Evolutionary conservation across 1,139 yeast genomes (phyloP).

Genomic region (Taiozyma sp.): DNA sequence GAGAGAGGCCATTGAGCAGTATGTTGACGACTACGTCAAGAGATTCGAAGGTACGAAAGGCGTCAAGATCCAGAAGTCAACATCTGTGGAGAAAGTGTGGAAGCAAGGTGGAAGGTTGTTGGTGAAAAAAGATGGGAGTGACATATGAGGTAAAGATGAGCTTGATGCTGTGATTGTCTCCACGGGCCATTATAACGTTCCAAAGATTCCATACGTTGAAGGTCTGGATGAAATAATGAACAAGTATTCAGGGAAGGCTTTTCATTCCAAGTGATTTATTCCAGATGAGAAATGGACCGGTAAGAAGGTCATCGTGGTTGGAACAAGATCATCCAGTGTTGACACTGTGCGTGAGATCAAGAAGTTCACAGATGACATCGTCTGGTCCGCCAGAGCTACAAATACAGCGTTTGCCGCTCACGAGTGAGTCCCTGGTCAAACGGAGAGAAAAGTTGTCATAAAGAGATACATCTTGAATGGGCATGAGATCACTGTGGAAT

Average conservation of each 20-base stretch:
- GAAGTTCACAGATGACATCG: background rate
- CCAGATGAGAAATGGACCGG: conserved; percentile 25
- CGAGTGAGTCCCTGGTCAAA: background rate
- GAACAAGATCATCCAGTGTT: conserved; percentile 45
- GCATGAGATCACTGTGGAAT: background rate
- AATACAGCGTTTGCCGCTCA: conserved; percentile 1
- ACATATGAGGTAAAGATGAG: conserved; percentile 14
- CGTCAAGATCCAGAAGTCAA: background rate
- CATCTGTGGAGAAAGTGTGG: background rate
- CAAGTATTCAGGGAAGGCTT: conserved; percentile 31
- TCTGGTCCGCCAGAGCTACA: conserved; percentile 2
- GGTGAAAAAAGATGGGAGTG: conserved; percentile 5
- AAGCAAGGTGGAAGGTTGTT: conserved; percentile 12
- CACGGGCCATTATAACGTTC: conserved; percentile 41
- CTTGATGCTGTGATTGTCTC: conserved; percentile 42
- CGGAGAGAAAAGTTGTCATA: too few relatives aligned
- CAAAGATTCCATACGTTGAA: conserved; percentile 37
- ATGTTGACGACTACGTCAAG: conserved; percentile 35
- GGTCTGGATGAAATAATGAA: conserved; percentile 36
- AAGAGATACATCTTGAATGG: background rate
- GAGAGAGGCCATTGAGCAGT: conserved; percentile 14
- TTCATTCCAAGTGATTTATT: conserved; percentile 37
- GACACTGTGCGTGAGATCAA: conserved; percentile 30
- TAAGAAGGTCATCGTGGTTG: conserved; percentile 41
- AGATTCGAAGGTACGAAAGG: background rate